Conservation (phyloP, 2,329 filamentous ascomycete species). For the Scedosporium aurantiacum region DNA sequence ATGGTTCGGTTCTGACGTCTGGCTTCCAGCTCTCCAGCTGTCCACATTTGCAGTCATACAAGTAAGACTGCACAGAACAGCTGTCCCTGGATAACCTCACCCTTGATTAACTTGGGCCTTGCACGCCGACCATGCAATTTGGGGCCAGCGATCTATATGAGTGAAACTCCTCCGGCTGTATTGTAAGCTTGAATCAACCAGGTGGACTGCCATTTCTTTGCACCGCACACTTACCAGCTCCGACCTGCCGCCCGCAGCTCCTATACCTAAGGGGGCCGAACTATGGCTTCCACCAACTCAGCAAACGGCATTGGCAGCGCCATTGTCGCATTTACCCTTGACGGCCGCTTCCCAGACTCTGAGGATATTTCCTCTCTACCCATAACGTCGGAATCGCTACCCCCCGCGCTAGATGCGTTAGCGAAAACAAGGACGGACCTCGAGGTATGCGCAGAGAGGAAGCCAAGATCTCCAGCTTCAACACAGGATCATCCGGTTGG, state of each 20-base stretch:
- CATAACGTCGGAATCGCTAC: conserved; percentile 25
- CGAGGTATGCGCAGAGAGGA: conserved; percentile 21
- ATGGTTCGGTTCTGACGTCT: neutral
- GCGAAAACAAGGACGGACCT: conserved; percentile 23
- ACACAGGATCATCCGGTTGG: neutral
- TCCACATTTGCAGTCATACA: neutral
- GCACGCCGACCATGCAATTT: neutral
- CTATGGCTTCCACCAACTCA: conserved; percentile 22
- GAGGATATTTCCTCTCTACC: conserved; percentile 25
- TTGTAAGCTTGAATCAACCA: neutral
- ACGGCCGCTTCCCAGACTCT: conserved; percentile 26
- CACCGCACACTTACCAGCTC: neutral
- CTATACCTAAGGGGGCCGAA: neutral
- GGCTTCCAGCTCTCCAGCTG: neutral
- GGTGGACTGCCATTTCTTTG: neutral
- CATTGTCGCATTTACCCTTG: conserved; percentile 27
- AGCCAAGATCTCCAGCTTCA: neutral
- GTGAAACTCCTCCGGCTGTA: neutral
- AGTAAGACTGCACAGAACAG: neutral
- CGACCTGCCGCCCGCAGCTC: neutral
- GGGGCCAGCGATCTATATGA: neutral
- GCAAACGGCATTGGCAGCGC: conserved; percentile 22
- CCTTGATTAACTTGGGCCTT: neutral
- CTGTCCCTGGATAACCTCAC: neutral
- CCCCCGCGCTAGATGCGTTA: conserved; percentile 28